phyloP scores from a whole-genome alignment of 306 rosid genomes.

The Cyamopsis tetragonoloba region DNA sequence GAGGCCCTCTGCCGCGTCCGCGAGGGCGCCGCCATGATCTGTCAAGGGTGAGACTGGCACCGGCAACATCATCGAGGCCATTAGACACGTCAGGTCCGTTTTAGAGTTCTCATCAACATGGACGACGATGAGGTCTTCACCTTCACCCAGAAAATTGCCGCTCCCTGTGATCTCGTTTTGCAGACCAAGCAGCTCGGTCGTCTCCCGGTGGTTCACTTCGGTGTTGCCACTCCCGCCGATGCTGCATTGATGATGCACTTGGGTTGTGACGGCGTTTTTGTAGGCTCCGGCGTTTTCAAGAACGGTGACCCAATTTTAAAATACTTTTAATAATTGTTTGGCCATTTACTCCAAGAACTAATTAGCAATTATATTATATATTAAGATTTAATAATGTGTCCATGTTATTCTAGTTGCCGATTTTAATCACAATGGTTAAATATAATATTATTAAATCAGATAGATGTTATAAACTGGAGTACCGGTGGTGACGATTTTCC shows the following conservation, averaged over 20 bases:
- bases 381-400: too few relatives aligned
- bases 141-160: slow-evolving; percentile 64
- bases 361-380: too few relatives aligned
- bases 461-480: too few relatives aligned
- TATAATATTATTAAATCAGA: too few relatives aligned
- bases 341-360: too few relatives aligned
- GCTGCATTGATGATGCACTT: slow-evolving; percentile 91
- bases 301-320: slow-evolving; percentile 88
- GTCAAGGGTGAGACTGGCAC: slow-evolving; percentile 85
- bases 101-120: slow-evolving; percentile 66
- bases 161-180: slow-evolving; percentile 82
- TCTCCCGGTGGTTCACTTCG: slow-evolving; percentile 85
- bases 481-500: too few relatives aligned
- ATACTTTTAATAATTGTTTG: too few relatives aligned
- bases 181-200: slow-evolving; percentile 91
- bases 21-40: slow-evolving; percentile 90
- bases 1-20: slow-evolving; percentile 81
- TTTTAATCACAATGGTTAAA: too few relatives aligned
- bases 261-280: slow-evolving; percentile 88
- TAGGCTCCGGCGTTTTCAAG: slow-evolving; percentile 86
- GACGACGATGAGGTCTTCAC: slow-evolving; percentile 89
- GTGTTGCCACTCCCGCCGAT: slow-evolving; percentile 85
- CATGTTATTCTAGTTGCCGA: too few relatives aligned
- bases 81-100: slow-evolving; percentile 77
- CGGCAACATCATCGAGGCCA: slow-evolving; percentile 76